phyloP scores from a whole-genome alignment of 1,284 basidiomycete genomes.

The Cerioporus squamosus region DNA sequence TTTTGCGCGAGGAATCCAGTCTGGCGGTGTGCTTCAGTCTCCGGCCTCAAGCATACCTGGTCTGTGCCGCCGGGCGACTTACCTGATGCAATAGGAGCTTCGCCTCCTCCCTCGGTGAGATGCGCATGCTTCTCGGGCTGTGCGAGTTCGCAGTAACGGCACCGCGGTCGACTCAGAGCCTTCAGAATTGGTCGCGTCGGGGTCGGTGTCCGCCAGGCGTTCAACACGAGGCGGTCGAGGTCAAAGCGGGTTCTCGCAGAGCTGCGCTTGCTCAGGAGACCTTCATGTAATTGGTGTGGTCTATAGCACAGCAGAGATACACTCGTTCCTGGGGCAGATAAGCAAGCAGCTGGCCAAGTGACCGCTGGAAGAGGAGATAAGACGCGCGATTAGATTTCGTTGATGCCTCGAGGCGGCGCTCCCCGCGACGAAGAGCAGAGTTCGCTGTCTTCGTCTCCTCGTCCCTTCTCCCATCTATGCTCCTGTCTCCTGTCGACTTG shows the following conservation, averaged over 20 bases:
- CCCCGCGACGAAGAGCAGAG: constrained; percentile 7
- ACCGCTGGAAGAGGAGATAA: constrained; percentile 6
- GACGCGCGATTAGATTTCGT: constrained; percentile 13
- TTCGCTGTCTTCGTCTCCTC: constrained; percentile 18
- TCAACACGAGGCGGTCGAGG: constrained; percentile 9
- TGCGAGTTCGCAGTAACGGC: not conserved
- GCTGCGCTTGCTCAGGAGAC: not conserved
- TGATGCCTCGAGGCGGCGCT: constrained; percentile 23
- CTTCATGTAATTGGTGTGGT: not conserved
- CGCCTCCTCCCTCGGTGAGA: constrained; percentile 43
- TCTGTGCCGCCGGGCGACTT: not conserved
- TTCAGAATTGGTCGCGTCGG: not conserved
- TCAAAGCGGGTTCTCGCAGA: not conserved
- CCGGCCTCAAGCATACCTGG: not conserved
- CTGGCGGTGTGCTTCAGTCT: constrained; percentile 35
- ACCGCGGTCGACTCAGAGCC: not conserved
- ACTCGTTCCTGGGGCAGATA: constrained; percentile 1
- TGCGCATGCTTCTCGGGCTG: constrained; percentile 33
- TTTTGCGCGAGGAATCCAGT: constrained; percentile 91
- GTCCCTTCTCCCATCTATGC: constrained; percentile 8
- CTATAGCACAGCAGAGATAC: not conserved
- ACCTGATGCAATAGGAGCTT: constrained; percentile 46
- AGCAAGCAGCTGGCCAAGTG: not conserved
- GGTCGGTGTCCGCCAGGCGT: not conserved
- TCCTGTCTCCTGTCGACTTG: constrained; percentile 11